Base-by-base conservation (phyloP, 192 early-diverging fungal genomes). In the Coemansia sp. region DNA sequence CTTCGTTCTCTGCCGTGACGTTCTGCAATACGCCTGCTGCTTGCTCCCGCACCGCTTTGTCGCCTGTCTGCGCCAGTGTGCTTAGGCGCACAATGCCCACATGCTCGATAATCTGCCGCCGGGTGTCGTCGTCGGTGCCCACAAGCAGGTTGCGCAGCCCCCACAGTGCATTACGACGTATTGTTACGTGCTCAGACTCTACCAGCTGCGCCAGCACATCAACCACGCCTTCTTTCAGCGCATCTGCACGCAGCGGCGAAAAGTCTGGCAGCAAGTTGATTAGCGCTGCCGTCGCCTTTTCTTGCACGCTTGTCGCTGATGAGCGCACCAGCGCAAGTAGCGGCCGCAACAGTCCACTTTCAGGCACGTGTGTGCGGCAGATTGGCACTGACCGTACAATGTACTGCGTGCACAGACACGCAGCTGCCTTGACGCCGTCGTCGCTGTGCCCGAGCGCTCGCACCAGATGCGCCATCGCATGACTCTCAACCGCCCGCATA, bases 331-430 rank as follows among this genome's bases (percentile, higher is more conserved):
- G 62, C 14, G 18, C 24, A 21, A 79, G 36, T 42, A 79, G 36
- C 21, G 76, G 76, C 67, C 40, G 52, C 20, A 79, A 64, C 18
- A 79, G 24, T 3, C 76, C 76, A 61, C 71, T 70, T 18, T 79
- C 76, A 4, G 76, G 64, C 7, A 72, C 70, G n/a, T 79, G 67
- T 12, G 76, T 79, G 23, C 76, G 76, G 58, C 76, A 79, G n/a
- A 79, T 67, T n/a, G 71, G 66, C 64, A 73, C 76, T 8, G 76
- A 79, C 10, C 76, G 71, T 23, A 67, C 68, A 49, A 79, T 79
- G 52, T 79, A 79, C 23, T 72, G 71, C 3, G 71, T 62, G 58
- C 76, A 79, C 59, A 79, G 64, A 38, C 76, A 79, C 10, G 76
- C 76, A 0, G 76, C 76, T 3, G 76, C 63, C 38, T 69, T 66